Evolutionary conservation across 108 stramenopile genomes (phyloP).

Genomic region (Nitzschia putrida): DNA sequence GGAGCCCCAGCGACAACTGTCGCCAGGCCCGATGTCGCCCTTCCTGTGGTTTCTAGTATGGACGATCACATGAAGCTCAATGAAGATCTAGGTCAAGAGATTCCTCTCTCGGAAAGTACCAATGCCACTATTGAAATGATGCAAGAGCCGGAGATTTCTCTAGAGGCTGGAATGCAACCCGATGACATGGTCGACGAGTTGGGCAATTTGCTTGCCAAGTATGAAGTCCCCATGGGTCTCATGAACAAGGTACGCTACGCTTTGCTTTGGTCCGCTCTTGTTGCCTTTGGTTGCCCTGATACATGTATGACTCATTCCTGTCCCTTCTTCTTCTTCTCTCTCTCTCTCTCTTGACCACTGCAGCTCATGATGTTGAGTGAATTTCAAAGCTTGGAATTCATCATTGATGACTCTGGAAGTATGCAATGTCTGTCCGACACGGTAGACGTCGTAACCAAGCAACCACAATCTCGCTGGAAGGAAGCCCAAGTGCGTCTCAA

Average conservation of each 20-base stretch:
- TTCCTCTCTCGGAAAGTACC: conserved; percentile 47
- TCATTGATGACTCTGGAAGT: conserved; percentile 54
- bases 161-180: conserved; percentile 46
- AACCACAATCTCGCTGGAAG: conserved; percentile 39
- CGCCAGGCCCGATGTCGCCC: conserved; percentile 13
- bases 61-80: conserved; percentile 47
- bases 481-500: conserved; percentile 48
- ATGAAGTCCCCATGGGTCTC: conserved; percentile 61
- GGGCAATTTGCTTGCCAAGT: conserved; percentile 44
- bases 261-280: conserved; percentile 6
- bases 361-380: conserved; percentile 51
- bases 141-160: conserved; percentile 55
- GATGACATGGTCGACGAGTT: conserved; percentile 51
- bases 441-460: conserved; percentile 20
- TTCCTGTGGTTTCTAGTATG: conserved; percentile 48
- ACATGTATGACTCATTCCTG: not conserved
- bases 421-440: conserved; percentile 46
- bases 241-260: conserved; percentile 45
- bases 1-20: conserved; percentile 5
- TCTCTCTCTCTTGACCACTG: too few species aligned
- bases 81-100: conserved; percentile 35
- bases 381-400: conserved; percentile 49
- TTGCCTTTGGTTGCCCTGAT: not conserved
- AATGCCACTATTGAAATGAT: conserved; percentile 58
- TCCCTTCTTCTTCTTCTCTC: not conserved